Percentiles rank a stretch among this genome's conserved stretches.
phyloP scores from a whole-genome alignment of 192 early-diverging fungal genomes.

The Gryganskiella cystojenkinii region DNA sequence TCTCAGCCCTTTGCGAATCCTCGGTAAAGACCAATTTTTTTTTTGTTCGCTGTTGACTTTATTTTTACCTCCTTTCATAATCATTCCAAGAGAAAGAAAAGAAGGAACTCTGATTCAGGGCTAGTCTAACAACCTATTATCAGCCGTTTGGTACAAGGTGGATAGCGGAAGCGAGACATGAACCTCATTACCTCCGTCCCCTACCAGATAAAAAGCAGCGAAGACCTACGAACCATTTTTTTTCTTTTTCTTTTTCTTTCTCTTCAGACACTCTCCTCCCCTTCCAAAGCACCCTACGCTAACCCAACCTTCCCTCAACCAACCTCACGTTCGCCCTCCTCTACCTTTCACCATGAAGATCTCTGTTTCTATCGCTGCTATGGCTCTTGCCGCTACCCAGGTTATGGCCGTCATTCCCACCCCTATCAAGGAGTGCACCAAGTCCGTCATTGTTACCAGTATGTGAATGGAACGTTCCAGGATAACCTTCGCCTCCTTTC shows the following conservation, averaged over 20 bases:
- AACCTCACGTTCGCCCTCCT: neutral
- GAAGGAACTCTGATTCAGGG: no score
- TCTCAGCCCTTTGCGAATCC: no score
- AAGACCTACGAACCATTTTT: neutral
- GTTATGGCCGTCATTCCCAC: conserved; percentile 6
- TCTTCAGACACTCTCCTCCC: neutral
- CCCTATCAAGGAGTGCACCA: conserved; percentile 16
- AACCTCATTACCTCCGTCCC: neutral
- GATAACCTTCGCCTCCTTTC: neutral
- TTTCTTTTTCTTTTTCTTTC: neutral
- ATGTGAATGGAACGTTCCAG: no score
- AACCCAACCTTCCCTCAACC: neutral
- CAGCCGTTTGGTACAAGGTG: no score
- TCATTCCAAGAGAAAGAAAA: no score
- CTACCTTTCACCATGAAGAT: conserved; percentile 7
- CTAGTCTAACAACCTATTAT: no score
- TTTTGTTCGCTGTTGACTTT: no score
- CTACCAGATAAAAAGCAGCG: neutral
- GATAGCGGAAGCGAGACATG: neutral
- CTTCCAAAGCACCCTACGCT: neutral
- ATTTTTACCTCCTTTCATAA: no score
- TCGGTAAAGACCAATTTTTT: no score
- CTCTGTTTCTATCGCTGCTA: neutral
- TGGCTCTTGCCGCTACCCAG: conserved; percentile 12
- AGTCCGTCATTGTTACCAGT: conserved; percentile 4